These are phyloP conservation scores for Eucommia ulmoides DNA, from an alignment of 257 asterid species.

Conservation along the genomic window DNA sequence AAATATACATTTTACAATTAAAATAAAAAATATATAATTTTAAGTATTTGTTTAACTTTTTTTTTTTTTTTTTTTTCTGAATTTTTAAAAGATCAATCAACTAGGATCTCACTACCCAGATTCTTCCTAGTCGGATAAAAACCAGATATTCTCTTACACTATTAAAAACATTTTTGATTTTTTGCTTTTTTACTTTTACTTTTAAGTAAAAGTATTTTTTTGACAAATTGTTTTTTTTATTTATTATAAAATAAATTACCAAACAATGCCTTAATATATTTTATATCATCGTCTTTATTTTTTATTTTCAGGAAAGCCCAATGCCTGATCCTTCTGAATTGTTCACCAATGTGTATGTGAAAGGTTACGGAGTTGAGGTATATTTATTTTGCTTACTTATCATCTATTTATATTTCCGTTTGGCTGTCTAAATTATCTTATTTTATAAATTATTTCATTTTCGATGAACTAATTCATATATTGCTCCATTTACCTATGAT, in stretches of 20 bases:
- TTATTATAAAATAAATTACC: no score
- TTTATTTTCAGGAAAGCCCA: slow-evolving; percentile 71
- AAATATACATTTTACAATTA: no score
- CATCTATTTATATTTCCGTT: background rate
- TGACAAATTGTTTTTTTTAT: background rate
- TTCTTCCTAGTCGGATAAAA: no score
- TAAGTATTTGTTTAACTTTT: no score
- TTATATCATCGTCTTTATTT: no score
- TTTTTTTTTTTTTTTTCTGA: no score
- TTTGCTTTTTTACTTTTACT: background rate
- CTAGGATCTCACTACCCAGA: no score
- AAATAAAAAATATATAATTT: no score
- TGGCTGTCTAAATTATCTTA: background rate
- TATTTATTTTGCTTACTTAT: background rate
- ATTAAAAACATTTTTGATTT: no score
- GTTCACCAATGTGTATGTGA: slow-evolving; percentile 71
- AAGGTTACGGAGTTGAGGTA: slow-evolving; percentile 90
- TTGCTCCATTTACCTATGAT: background rate
- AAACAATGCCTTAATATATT: no score
- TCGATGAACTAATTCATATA: background rate
- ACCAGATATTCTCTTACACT: no score
- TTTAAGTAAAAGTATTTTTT: background rate
- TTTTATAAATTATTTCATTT: background rate
- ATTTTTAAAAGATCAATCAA: no score
- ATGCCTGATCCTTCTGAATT: slow-evolving; percentile 89